Evolutionary conservation across 1,284 basidiomycete genomes (phyloP).

Genomic region (Tilletia indica): DNA sequence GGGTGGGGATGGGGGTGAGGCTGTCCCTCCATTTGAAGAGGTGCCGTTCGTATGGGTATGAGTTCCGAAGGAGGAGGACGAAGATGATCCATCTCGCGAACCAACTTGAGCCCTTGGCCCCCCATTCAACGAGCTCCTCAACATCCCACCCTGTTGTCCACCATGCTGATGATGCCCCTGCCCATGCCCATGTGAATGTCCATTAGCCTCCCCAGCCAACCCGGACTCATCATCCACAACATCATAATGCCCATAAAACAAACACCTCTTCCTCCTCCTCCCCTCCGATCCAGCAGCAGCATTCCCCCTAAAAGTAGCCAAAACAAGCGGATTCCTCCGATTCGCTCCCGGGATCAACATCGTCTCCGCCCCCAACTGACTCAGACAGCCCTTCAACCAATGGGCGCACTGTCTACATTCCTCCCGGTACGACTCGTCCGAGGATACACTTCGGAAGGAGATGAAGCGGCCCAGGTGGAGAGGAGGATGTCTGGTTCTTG

Average conservation of each 20-base stretch:
- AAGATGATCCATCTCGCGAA: background rate
- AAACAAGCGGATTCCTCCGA: constrained; percentile 45
- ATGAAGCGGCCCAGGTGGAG: constrained; percentile 79
- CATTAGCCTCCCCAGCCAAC: constrained; percentile 20
- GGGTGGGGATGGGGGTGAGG: background rate
- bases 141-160: background rate
- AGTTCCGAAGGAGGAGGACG: background rate
- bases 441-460: constrained; percentile 80
- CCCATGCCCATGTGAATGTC: background rate
- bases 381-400: constrained; percentile 43
- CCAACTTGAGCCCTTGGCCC: background rate
- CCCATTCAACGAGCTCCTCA: too few relatives aligned
- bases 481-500: constrained; percentile 58
- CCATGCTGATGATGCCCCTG: background rate
- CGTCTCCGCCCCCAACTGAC: constrained; percentile 46
- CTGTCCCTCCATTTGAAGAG: background rate
- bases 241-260: constrained; percentile 54
- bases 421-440: constrained; percentile 69
- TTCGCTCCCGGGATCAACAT: constrained; percentile 35
- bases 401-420: constrained; percentile 60
- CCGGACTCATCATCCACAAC: constrained; percentile 56
- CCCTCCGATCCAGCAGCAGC: background rate
- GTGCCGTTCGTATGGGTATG: background rate
- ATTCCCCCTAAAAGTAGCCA: constrained; percentile 40
- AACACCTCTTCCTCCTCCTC: constrained; percentile 15